Evolutionary conservation across 2,329 filamentous ascomycete species (phyloP), one percentile per base, ranked within the genome.

Genomic region (Eutypella sp.): DNA sequence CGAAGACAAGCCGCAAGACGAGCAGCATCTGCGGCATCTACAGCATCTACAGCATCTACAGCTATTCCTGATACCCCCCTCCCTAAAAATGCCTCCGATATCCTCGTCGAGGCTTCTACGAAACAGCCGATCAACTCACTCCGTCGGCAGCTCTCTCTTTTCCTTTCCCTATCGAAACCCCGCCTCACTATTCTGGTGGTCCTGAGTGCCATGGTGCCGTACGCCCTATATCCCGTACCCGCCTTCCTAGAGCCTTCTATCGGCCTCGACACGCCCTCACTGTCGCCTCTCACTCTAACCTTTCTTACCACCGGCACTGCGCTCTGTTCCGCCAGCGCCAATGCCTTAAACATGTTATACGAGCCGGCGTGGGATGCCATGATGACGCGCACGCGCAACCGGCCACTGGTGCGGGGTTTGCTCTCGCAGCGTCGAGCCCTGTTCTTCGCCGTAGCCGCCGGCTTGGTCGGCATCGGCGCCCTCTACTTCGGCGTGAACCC

Each of bases 281-380:
- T 96, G 38, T 95, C 88, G 50, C 89, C 93, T 2, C 75, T 97
- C 44, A 99, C 93, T 8, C 84, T 97, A 16, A 76, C 95, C 42
- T 97, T 96, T 72, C 82, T 99, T 42, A 96, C 92, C 0, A 82
- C 82, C 4, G 92, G 93, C 48, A 97, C 93, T 0, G 83, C 91
- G 4, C 76, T 96, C 18, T 93, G 89, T 65, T 87, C 82, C n/a
- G 89, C 91, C 37, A 89, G 87, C 48, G 93, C 93, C 37, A 99
- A 99, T 64, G 82, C 93, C 2, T 75, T 97, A 54, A 99, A 99
- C 68, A 99, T 99, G 93, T 82, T 96, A 47, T 90, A 96, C 68
- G 93, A 99, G 68, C 87, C 84, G 9, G 76, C 84, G 48, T 91
- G 91, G 61, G 93, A 99, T 66, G 89, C 90, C 39, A 82, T 87